A percentile compares a stretch with the other conserved stretches of the same genome.
These are phyloP conservation scores for Andrographis paniculata DNA, from an alignment of 305 asterid species.

Conservation along the genomic window DNA sequence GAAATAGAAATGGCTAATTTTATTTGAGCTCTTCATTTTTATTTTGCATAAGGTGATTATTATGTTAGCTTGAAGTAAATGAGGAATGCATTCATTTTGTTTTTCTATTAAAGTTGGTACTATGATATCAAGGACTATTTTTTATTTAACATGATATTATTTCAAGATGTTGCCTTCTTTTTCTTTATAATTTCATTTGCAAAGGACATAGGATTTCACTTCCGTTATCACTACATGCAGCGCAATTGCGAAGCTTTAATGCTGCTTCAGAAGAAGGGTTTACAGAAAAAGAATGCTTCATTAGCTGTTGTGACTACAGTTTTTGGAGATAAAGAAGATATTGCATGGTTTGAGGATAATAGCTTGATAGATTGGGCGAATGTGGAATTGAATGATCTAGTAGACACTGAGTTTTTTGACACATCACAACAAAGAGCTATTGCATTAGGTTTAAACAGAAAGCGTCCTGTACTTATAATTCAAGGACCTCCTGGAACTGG, in stretches of 20 bases:
- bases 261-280: constrained; percentile 98
- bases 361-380: constrained; percentile 63
- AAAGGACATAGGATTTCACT: constrained; percentile 12
- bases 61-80: constrained; percentile 5
- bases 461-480: constrained; percentile 67
- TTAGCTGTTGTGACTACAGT: constrained; percentile 67
- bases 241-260: constrained; percentile 97
- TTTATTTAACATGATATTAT: constrained; percentile 1
- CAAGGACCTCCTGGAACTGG: constrained; percentile 99
- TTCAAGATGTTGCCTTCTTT: constrained; percentile 6
- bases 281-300: constrained; percentile 79
- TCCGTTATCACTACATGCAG: constrained; percentile 37
- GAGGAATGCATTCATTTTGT: no score
- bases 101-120: no score
- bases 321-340: constrained; percentile 84
- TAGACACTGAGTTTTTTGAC: constrained; percentile 41
- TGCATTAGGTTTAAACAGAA: constrained; percentile 84
- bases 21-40: constrained; percentile 1
- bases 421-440: constrained; percentile 74
- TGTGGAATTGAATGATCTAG: constrained; percentile 39
- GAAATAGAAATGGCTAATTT: background rate
- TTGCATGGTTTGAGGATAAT: constrained; percentile 51
- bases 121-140: background rate
- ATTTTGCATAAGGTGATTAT: background rate
- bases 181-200: constrained; percentile 11